Conservation (phyloP, 352 stramenopile genomes). For the Phytopythium sindhum region DNA sequence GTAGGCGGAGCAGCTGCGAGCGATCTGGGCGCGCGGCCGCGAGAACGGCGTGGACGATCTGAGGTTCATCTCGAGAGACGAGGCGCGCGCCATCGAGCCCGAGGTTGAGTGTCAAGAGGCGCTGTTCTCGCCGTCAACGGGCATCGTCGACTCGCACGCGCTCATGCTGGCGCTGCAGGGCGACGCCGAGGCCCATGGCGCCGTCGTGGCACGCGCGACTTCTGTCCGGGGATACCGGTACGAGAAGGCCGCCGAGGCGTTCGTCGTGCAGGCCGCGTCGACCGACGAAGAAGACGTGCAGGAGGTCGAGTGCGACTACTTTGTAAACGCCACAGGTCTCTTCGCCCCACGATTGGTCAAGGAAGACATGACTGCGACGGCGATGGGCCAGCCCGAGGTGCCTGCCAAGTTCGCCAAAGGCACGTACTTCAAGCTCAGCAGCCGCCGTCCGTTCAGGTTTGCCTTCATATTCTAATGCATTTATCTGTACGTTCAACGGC, state of each 20-base stretch:
- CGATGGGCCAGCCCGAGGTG: slow-evolving; percentile 23
- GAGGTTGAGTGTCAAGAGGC: slow-evolving; percentile 64
- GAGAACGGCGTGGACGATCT: slow-evolving; percentile 66
- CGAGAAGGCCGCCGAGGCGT: slow-evolving; percentile 22
- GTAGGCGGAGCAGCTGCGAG: slow-evolving; percentile 36
- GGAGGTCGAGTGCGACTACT: slow-evolving; percentile 85
- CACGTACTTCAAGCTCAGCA: slow-evolving; percentile 93
- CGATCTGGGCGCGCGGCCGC: slow-evolving; percentile 30
- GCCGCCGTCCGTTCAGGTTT: slow-evolving; percentile 57
- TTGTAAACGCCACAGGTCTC: slow-evolving; percentile 93
- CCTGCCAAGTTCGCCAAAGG: slow-evolving; percentile 91
- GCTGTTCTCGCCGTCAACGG: slow-evolving; percentile 93
- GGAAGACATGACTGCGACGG: slow-evolving; percentile 18
- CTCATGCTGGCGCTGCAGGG: slow-evolving; percentile 90
- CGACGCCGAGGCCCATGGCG: slow-evolving; percentile 88
- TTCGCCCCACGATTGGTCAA: slow-evolving; percentile 49
- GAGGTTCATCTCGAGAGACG: slow-evolving; percentile 34
- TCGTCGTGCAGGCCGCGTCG: slow-evolving; percentile 37
- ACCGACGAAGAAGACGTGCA: slow-evolving; percentile 21
- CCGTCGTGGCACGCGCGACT: slow-evolving; percentile 73
- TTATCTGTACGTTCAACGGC: background rate
- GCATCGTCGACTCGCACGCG: slow-evolving; percentile 93
- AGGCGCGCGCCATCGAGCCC: slow-evolving; percentile 47
- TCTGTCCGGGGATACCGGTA: slow-evolving; percentile 46
- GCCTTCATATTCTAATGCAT: background rate